Evolutionary conservation across 2,329 filamentous ascomycete genomes (phyloP).

Genomic region (Penicillium sclerotigenum): DNA sequence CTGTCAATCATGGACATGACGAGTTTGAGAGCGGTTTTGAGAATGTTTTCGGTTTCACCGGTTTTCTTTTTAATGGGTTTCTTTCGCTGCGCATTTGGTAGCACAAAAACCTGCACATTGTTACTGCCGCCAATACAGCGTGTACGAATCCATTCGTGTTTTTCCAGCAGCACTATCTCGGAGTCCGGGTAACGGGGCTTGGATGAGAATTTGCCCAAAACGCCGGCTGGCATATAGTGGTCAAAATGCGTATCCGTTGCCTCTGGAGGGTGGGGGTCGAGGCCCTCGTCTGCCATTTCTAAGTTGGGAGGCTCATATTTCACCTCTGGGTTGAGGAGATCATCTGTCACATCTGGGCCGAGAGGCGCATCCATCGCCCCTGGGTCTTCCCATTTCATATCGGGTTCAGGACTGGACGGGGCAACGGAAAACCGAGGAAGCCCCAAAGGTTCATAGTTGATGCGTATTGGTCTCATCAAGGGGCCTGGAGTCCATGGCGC

Average conservation of each 20-base stretch:
- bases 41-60: background rate
- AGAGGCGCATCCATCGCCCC: background rate
- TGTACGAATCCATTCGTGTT: slow-evolving; percentile 38
- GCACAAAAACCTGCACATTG: slow-evolving; percentile 37
- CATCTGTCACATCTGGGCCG: background rate
- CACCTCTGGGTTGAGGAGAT: background rate
- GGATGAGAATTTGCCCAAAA: slow-evolving; percentile 20
- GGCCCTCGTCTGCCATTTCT: too few species aligned
- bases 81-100: slow-evolving; percentile 38
- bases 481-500: too few species aligned
- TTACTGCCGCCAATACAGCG: slow-evolving; percentile 13
- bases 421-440: background rate
- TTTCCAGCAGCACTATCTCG: slow-evolving; percentile 30
- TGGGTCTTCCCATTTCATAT: background rate
- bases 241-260: background rate
- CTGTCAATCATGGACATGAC: slow-evolving; percentile 43
- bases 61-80: slow-evolving; percentile 10
- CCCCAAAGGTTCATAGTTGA: background rate
- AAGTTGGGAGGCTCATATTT: background rate
- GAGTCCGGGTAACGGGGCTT: slow-evolving; percentile 14
- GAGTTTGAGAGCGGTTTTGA: slow-evolving; percentile 20
- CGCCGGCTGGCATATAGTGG: slow-evolving; percentile 30
- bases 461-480: background rate
- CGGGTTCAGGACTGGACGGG: background rate
- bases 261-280: background rate